phyloP scores from a whole-genome alignment of 352 stramenopile species.

The Globisporangium parvum region DNA sequence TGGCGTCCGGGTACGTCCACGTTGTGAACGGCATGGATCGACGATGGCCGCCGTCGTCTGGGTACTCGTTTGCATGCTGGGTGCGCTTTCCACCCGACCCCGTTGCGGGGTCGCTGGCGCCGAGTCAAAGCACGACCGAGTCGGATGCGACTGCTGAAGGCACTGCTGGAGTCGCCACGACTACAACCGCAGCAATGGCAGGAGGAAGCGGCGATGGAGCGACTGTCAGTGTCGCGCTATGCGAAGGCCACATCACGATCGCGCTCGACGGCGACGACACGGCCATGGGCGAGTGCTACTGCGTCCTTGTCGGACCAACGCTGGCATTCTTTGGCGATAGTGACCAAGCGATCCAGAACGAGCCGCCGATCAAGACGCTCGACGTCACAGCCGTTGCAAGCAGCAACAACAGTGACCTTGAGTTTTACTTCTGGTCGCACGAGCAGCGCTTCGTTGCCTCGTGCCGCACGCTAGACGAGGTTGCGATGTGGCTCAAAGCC shows the following conservation, averaged over 20 bases:
- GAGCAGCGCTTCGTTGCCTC: constrained; percentile 30
- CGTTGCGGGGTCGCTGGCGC: background rate
- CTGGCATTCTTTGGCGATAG: constrained; percentile 52
- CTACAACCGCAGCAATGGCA: background rate
- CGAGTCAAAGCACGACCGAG: background rate
- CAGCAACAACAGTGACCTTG: constrained; percentile 16
- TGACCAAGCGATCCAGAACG: constrained; percentile 25
- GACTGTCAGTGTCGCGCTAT: constrained; percentile 38
- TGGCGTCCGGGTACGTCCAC: constrained; percentile 60
- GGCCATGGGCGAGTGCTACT: constrained; percentile 33
- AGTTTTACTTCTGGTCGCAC: constrained; percentile 50
- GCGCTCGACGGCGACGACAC: constrained; percentile 32
- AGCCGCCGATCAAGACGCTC: constrained; percentile 26
- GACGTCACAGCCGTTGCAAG: constrained; percentile 34
- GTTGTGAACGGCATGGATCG: constrained; percentile 54
- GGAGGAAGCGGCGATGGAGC: background rate
- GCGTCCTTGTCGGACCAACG: constrained; percentile 50
- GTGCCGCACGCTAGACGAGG: constrained; percentile 18
- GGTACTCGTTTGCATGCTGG: constrained; percentile 79
- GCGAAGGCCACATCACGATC: constrained; percentile 47
- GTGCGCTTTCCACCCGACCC: constrained; percentile 34
- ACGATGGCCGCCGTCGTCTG: constrained; percentile 59
- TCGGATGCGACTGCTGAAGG: background rate
- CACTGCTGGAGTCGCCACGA: background rate
- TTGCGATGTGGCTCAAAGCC: constrained; percentile 57